Evolutionary conservation across 2,329 filamentous ascomycete species (phyloP), one percentile per base, ranked within the genome.

Genomic region (Nectriaceae sp.): DNA sequence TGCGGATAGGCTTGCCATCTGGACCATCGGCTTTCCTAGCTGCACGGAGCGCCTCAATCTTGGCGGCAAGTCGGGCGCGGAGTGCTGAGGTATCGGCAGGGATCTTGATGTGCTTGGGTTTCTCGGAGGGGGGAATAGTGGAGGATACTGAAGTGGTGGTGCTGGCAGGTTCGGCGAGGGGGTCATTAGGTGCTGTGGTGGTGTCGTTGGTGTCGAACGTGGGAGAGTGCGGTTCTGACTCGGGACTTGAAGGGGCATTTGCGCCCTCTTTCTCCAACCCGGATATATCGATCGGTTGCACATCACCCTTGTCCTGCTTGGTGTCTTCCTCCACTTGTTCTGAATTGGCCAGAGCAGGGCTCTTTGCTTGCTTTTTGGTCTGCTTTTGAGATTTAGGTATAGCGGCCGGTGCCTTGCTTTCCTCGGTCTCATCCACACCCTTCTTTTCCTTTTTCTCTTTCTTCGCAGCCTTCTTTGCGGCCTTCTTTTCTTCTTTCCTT

Each of bases 1-100:
- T 96, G 55, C 88, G 85, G 48, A 93, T 89, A 15, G 69, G 69
- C 62, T 88, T 87, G 51, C 90, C 90, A 60, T 95, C 85, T 1
- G 85, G 79, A 5, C 88, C 90, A 60, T 95, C 90, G 5, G 93
- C 92, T 69, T 96, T 96, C 50, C 94, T 86, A 21, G 85, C 85
- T 10, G 89, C 88, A 50, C 93, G 88, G 42, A 97, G 83, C 39
- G 87, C 87, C 59, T 94, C 89, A 46, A 99, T 91, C 53, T 85
- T 88, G 59, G 89, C 88, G 47, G 88, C 85, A 42, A 99, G 78
- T 38, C 92, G 87, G 48, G 87, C 84, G 62, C 88, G 85, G 40
- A 96, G 82, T 21, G 87, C 83, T 51, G 89, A 84, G 36, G 86
- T 87, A 64, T 92, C 86, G 53, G 84, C 76, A 46, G 87, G 87